A percentile compares a stretch with the other conserved stretches of the same genome.
phyloP scores from a whole-genome alignment of 73 alveolate genomes.

The Paramecium biaurelia region DNA sequence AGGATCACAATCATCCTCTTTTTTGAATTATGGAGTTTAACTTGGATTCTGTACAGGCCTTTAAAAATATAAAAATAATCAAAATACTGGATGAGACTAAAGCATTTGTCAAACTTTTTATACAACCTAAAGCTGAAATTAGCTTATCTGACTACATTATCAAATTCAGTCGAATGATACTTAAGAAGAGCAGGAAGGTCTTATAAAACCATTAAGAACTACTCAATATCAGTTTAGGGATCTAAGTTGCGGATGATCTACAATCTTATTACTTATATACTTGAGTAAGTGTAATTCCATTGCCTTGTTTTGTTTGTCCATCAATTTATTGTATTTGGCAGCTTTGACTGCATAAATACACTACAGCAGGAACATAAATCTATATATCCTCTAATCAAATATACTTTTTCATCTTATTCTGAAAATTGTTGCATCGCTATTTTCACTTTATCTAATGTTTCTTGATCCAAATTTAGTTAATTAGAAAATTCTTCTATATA shows the following conservation, averaged over 20 bases:
- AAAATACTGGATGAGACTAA: neutral
- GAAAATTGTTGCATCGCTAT: neutral
- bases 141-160: neutral
- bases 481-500: slow-evolving; percentile 25
- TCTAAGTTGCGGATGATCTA: neutral
- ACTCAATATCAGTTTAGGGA: neutral
- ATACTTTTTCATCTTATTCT: neutral
- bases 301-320: slow-evolving; percentile 9
- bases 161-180: neutral
- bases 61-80: neutral
- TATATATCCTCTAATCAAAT: neutral
- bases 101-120: slow-evolving; percentile 11
- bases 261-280: neutral
- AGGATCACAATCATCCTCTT: neutral
- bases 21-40: neutral
- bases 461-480: neutral
- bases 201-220: neutral
- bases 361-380: slow-evolving; percentile 12
- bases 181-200: neutral
- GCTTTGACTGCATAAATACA: neutral
- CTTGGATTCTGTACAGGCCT: neutral
- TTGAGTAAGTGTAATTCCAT: neutral
- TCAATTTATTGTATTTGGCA: neutral
- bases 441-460: neutral
- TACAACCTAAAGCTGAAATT: neutral